Conservation (phyloP, 768 basidiomycete species). For the Pleurotus eryngii region DNA sequence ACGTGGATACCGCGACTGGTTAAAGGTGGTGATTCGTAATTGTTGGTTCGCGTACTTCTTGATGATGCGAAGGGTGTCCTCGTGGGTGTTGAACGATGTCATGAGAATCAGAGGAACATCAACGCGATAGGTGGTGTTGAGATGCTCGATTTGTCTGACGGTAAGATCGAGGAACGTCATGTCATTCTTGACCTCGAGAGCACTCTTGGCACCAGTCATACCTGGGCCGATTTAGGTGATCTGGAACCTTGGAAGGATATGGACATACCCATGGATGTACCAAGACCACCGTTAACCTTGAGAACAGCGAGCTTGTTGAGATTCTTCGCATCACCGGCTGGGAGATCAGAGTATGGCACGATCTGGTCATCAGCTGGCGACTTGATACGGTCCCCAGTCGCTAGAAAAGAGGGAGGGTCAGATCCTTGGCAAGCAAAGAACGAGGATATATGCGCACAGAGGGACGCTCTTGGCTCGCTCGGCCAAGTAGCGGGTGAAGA, state of each 20-base stretch:
- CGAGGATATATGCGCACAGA: slow-evolving; percentile 52
- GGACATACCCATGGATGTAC: slow-evolving; percentile 78
- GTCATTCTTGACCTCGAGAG: slow-evolving; percentile 94
- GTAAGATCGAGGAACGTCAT: slow-evolving; percentile 97
- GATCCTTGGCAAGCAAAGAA: slow-evolving; percentile 14
- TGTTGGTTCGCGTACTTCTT: slow-evolving; percentile 97
- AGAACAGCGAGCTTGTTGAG: slow-evolving; percentile 93
- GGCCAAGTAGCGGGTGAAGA: slow-evolving; percentile 91
- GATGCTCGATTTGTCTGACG: slow-evolving; percentile 93
- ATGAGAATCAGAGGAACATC: slow-evolving; percentile 97
- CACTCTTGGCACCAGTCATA: slow-evolving; percentile 85
- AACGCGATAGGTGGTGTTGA: slow-evolving; percentile 79
- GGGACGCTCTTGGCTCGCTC: slow-evolving; percentile 85
- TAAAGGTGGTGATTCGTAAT: slow-evolving; percentile 88
- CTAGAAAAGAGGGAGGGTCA: slow-evolving; percentile 41
- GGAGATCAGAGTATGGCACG: slow-evolving; percentile 74
- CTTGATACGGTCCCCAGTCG: slow-evolving; percentile 87
- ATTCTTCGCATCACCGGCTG: slow-evolving; percentile 54
- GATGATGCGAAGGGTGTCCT: slow-evolving; percentile 93
- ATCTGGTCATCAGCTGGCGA: slow-evolving; percentile 85
- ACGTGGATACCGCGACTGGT: slow-evolving; percentile 92
- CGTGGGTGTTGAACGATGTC: slow-evolving; percentile 98
- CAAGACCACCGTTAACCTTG: slow-evolving; percentile 93
- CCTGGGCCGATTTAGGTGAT: slow-evolving; percentile 38
- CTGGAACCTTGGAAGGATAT: not conserved